phyloP scores from a whole-genome alignment of 306 rosid species.

The Inga laurina region DNA sequence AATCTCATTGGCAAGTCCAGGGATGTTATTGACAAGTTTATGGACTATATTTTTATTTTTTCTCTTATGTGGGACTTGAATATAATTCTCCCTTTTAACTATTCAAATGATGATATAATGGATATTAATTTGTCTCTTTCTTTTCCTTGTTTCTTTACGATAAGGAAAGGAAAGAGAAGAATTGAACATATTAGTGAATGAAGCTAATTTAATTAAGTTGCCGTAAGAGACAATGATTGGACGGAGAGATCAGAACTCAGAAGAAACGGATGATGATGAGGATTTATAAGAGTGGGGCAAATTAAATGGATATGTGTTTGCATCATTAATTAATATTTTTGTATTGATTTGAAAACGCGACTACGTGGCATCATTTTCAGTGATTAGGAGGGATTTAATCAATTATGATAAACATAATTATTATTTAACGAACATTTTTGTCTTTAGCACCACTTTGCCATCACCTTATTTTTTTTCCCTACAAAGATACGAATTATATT shows the following conservation, averaged over 20 bases:
- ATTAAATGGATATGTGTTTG: neutral
- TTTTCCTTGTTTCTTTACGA: neutral
- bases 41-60: too few species aligned
- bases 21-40: too few species aligned
- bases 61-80: too few species aligned
- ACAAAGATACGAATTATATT: too few species aligned
- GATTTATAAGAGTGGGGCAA: conserved; percentile 34
- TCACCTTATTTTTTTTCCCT: neutral
- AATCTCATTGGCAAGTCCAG: too few species aligned
- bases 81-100: too few species aligned
- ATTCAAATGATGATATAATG: too few species aligned
- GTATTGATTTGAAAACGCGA: neutral
- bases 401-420: conserved; percentile 17
- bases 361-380: conserved; percentile 2
- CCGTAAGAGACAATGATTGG: neutral
- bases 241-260: conserved; percentile 3
- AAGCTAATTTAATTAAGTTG: conserved; percentile 13
- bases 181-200: conserved; percentile 3
- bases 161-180: neutral
- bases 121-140: too few species aligned
- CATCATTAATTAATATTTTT: conserved; percentile 42
- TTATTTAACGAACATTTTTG: conserved; percentile 36
- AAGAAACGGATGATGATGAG: conserved; percentile 1
- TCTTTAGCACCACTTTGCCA: conserved; percentile 25
- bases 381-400: conserved; percentile 31